Conservation (phyloP, 2,329 filamentous ascomycete genomes). For the Microcera coccophila region DNA sequence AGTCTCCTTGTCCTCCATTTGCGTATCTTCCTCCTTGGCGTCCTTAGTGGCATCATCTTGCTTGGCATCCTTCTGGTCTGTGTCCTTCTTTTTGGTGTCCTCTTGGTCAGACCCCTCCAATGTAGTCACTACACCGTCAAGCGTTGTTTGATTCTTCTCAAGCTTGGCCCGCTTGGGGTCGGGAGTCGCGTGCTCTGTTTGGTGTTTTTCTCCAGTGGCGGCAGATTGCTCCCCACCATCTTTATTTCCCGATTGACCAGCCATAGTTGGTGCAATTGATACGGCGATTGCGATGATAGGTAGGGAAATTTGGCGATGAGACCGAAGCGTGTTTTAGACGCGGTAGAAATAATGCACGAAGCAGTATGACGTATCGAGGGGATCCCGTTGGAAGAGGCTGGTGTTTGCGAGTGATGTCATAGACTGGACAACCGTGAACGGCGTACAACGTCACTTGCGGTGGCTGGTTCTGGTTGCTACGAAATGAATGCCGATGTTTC, state of each 20-base stretch:
- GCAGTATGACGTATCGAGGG: too few relatives aligned
- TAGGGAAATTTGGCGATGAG: background rate
- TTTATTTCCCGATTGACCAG: conserved; percentile 9
- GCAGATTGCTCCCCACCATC: conserved; percentile 10
- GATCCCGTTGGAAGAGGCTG: too few relatives aligned
- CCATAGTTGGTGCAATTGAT: conserved; percentile 9
- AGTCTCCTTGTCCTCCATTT: conserved; percentile 1
- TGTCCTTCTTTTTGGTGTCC: background rate
- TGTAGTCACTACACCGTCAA: conserved; percentile 17
- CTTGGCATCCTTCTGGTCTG: background rate
- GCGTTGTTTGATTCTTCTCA: conserved; percentile 16
- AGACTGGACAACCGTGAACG: conserved; percentile 8
- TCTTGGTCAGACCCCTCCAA: conserved; percentile 1
- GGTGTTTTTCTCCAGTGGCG: conserved; percentile 27
- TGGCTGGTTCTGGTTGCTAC: too few relatives aligned
- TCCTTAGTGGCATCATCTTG: background rate
- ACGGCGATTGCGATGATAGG: background rate
- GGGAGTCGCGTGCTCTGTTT: conserved; percentile 24
- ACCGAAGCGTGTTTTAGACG: background rate
- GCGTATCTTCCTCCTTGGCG: conserved; percentile 1
- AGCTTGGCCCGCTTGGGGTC: conserved; percentile 27
- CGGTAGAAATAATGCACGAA: background rate
- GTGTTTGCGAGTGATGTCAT: conserved; percentile 28
- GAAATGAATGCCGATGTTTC: background rate
- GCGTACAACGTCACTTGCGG: too few relatives aligned